These are phyloP conservation scores for Termitomyces sp. DNA, from an alignment of 768 basidiomycete species.

Conservation along the genomic window DNA sequence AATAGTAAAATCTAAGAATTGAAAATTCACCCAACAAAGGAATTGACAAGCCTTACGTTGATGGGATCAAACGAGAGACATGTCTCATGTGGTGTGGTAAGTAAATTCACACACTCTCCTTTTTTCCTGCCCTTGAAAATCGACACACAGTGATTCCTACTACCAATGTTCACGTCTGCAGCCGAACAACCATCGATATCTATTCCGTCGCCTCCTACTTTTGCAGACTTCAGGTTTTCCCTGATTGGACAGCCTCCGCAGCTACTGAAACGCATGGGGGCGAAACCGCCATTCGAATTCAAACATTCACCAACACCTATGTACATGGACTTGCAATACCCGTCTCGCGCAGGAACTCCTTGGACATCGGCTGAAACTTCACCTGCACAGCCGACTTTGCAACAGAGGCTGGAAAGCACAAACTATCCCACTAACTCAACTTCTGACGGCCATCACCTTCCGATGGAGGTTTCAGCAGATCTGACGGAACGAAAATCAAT, in stretches of 20 bases:
- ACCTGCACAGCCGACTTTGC: constrained; percentile 1
- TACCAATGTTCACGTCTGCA: neutral
- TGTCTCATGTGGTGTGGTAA: neutral
- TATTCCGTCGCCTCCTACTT: constrained; percentile 4
- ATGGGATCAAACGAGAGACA: neutral
- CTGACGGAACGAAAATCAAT: constrained; percentile 1
- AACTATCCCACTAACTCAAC: neutral
- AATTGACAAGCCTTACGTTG: neutral
- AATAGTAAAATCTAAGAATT: neutral
- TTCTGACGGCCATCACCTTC: neutral
- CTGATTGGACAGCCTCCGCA: constrained; percentile 10
- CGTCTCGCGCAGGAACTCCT: constrained; percentile 3
- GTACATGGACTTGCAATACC: constrained; percentile 7
- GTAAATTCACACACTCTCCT: neutral
- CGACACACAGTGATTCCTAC: neutral
- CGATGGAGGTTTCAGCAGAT: neutral
- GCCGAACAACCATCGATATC: neutral
- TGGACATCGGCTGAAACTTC: neutral
- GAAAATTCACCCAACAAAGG: neutral
- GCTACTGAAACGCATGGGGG: constrained; percentile 5
- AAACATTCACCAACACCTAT: constrained; percentile 4
- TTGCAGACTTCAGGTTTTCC: constrained; percentile 8
- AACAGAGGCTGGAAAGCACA: constrained; percentile 3
- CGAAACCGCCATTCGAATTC: constrained; percentile 4
- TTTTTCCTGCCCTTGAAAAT: neutral